Percentiles rank a stretch among this genome's conserved stretches.
phyloP scores from a whole-genome alignment of 129 eudicot species.

The Cynara cardunculus region DNA sequence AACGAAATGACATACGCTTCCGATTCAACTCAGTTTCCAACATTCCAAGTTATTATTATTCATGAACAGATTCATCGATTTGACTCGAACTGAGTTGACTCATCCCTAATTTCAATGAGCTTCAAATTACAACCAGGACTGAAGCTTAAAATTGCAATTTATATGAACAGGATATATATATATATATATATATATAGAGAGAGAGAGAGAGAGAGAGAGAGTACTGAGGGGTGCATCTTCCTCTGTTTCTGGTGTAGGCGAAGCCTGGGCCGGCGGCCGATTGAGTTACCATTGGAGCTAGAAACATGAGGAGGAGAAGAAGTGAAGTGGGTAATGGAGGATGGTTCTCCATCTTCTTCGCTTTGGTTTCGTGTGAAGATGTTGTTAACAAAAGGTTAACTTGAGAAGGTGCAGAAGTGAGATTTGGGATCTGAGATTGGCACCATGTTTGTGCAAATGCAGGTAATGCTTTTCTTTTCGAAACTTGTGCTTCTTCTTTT shows the following conservation, averaged over 20 bases:
- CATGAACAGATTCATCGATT: neutral
- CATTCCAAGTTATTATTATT: neutral
- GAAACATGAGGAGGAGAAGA: constrained; percentile 26
- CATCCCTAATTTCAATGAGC: neutral
- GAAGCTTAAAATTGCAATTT: neutral
- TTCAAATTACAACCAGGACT: neutral
- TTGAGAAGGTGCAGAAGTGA: constrained; percentile 26
- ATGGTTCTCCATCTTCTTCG: constrained; percentile 24
- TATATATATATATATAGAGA: neutral
- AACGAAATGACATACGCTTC: neutral
- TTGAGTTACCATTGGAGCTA: constrained; percentile 20
- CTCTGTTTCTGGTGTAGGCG: constrained; percentile 63
- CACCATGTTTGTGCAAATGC: constrained; percentile 18
- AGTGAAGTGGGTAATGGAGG: constrained; percentile 12
- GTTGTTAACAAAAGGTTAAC: constrained; percentile 28
- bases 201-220: neutral
- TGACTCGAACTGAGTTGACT: neutral
- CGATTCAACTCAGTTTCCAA: neutral
- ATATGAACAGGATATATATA: neutral
- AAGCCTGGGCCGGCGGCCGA: constrained; percentile 55
- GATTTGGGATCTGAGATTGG: constrained; percentile 36
- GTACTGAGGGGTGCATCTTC: constrained; percentile 97
- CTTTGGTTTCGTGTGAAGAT: neutral
- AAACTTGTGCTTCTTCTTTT: constrained; percentile 26
- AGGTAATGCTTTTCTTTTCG: constrained; percentile 15